phyloP scores from a whole-genome alignment of 768 basidiomycete species.

The Amanita thiersii region DNA sequence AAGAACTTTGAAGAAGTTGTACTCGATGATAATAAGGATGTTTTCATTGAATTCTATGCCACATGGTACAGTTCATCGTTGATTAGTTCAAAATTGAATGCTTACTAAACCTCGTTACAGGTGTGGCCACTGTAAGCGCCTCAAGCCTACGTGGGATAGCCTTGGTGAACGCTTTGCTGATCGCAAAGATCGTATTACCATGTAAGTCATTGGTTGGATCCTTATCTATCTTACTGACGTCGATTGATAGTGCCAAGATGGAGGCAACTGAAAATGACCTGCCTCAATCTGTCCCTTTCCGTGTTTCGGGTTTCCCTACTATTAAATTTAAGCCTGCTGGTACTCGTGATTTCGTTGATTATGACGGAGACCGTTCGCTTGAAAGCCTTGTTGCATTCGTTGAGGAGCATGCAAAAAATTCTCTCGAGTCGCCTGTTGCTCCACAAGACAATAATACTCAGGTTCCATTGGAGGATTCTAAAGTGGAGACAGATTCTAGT shows the following conservation, averaged over 20 bases:
- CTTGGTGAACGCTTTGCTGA: constrained; percentile 79
- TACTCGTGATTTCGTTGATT: constrained; percentile 78
- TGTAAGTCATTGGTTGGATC: constrained; percentile 42
- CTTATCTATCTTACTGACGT: constrained; percentile 9
- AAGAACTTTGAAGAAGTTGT: constrained; percentile 86
- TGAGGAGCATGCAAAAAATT: constrained; percentile 74
- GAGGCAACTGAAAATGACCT: constrained; percentile 97
- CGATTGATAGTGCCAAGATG: constrained; percentile 89
- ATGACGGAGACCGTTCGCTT: constrained; percentile 84
- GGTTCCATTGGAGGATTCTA: constrained; percentile 20
- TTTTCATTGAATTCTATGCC: constrained; percentile 96
- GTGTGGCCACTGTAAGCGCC: constrained; percentile 95
- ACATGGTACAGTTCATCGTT: constrained; percentile 60
- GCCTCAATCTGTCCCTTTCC: constrained; percentile 82
- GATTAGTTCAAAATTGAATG: neutral
- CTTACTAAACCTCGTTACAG: constrained; percentile 23
- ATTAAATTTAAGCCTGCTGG: constrained; percentile 96
- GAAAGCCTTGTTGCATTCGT: constrained; percentile 83
- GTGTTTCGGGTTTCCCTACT: constrained; percentile 85
- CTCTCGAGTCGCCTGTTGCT: constrained; percentile 35
- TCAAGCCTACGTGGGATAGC: constrained; percentile 89
- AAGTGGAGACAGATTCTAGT: constrained; percentile 15
- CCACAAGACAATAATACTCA: constrained; percentile 25
- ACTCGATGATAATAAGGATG: constrained; percentile 83
- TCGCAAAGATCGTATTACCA: constrained; percentile 66